phyloP scores from a whole-genome alignment of 192 early-diverging fungal genomes.

The Irineochytrium annulatum region DNA sequence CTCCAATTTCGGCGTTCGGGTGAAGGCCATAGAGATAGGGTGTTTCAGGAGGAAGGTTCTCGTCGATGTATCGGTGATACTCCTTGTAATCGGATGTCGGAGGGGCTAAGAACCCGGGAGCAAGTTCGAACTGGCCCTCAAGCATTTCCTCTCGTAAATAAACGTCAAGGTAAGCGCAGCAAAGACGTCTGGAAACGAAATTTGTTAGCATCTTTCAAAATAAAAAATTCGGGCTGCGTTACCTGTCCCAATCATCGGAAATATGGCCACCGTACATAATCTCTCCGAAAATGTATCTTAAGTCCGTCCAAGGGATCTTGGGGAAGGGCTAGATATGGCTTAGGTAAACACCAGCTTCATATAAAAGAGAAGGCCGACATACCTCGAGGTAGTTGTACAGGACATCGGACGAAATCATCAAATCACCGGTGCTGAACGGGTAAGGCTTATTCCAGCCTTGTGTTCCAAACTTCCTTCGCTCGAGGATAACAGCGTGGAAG shows the following conservation, averaged over 20 bases:
- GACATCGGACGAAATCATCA: slow-evolving; percentile 60
- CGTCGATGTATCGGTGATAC: slow-evolving; percentile 64
- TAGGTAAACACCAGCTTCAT: neutral
- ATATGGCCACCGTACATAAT: slow-evolving; percentile 72
- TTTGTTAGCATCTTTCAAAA: too few species aligned
- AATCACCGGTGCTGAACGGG: slow-evolving; percentile 62
- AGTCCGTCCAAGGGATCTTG: slow-evolving; percentile 63
- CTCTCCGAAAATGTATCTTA: slow-evolving; percentile 64
- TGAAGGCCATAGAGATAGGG: slow-evolving; percentile 63
- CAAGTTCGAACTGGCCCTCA: slow-evolving; percentile 61
- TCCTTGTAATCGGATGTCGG: slow-evolving; percentile 61
- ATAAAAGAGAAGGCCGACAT: neutral
- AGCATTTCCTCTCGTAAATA: slow-evolving; percentile 59
- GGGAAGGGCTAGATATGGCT: slow-evolving; percentile 44
- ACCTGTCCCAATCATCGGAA: slow-evolving; percentile 66
- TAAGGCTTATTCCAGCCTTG: slow-evolving; percentile 64
- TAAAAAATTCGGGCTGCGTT: too few species aligned
- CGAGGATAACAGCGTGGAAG: slow-evolving; percentile 64
- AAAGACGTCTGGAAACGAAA: too few species aligned
- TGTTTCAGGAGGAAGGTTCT: slow-evolving; percentile 57
- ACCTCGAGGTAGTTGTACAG: slow-evolving; percentile 58
- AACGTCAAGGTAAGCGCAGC: slow-evolving; percentile 58
- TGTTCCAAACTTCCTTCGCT: slow-evolving; percentile 62
- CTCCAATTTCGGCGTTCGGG: slow-evolving; percentile 66
- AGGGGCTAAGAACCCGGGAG: slow-evolving; percentile 54